phyloP scores from a whole-genome alignment of 768 basidiomycete genomes.

The Lentinula lateritia region DNA sequence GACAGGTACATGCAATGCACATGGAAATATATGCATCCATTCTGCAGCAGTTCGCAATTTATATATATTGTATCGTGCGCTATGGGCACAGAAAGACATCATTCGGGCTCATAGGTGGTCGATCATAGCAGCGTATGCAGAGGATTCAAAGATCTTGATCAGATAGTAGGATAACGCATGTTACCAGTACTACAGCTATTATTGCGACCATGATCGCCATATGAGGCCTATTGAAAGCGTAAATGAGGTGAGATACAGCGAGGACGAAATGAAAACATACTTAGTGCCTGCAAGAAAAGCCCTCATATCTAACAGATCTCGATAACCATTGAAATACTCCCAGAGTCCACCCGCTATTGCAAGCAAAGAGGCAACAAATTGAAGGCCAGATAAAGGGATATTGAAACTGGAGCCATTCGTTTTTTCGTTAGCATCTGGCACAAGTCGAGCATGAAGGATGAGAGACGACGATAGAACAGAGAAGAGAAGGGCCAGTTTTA shows the following conservation, averaged over 20 bases:
- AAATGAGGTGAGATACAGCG: background rate
- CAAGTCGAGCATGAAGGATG: conserved; percentile 55
- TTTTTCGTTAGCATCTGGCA: conserved; percentile 30
- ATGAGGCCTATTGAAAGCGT: conserved; percentile 35
- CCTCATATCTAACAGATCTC: conserved; percentile 50
- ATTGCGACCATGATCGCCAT: conserved; percentile 46
- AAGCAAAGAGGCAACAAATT: conserved; percentile 47
- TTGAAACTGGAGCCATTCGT: conserved; percentile 18
- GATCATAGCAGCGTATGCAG: background rate
- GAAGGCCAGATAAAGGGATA: conserved; percentile 47
- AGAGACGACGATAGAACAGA: conserved; percentile 60
- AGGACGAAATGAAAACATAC: conserved; percentile 26
- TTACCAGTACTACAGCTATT: conserved; percentile 41
- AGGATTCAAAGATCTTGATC: conserved; percentile 16
- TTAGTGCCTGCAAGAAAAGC: conserved; percentile 57
- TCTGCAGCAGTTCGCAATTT: background rate
- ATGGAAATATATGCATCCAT: no score
- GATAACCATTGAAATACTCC: conserved; percentile 59
- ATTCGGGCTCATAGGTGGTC: background rate
- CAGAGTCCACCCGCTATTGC: conserved; percentile 54
- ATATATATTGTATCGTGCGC: background rate
- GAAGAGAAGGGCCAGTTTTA: conserved; percentile 61
- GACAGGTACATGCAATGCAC: no score
- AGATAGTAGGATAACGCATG: conserved; percentile 44
- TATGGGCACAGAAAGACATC: no score